Percentiles rank a stretch among this genome's conserved stretches.
phyloP scores from a whole-genome alignment of 169 alveolate genomes.

The Miamiensis avidus region DNA sequence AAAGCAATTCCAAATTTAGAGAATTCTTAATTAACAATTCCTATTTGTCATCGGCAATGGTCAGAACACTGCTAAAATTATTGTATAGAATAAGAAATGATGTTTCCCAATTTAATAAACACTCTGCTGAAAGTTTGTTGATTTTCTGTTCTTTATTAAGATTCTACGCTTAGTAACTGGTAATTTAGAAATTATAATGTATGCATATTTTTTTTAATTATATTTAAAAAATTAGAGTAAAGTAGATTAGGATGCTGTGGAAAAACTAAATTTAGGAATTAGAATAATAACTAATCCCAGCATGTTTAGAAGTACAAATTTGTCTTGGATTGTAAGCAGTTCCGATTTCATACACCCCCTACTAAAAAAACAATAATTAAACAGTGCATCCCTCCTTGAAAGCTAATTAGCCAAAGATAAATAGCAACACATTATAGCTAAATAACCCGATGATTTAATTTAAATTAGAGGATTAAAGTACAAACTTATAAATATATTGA shows the following conservation, averaged over 20 bases:
- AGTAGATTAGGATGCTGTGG: constrained; percentile 47
- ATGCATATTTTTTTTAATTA: no score
- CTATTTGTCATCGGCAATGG: constrained; percentile 59
- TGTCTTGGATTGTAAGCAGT: constrained; percentile 3
- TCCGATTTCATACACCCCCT: neutral
- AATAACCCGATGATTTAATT: constrained; percentile 43
- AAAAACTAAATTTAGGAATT: constrained; percentile 20
- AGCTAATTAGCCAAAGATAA: neutral
- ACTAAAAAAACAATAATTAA: neutral
- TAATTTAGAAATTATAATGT: neutral
- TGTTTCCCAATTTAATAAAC: constrained; percentile 23
- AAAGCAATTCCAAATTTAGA: constrained; percentile 48
- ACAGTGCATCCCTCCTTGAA: neutral
- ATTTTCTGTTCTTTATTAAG: constrained; percentile 40
- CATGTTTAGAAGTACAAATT: constrained; percentile 3
- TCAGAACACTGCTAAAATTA: constrained; percentile 61
- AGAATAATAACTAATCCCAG: constrained; percentile 30
- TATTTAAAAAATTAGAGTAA: constrained; percentile 8
- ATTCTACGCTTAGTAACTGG: constrained; percentile 2
- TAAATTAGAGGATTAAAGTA: constrained; percentile 30
- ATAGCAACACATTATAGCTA: constrained; percentile 8
- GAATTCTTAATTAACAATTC: constrained; percentile 48
- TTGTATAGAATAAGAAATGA: constrained; percentile 36
- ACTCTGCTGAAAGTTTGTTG: constrained; percentile 24
- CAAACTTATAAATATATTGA: neutral